phyloP scores from a whole-genome alignment of 1,139 yeast genomes.

The Nadsonia commutata region DNA sequence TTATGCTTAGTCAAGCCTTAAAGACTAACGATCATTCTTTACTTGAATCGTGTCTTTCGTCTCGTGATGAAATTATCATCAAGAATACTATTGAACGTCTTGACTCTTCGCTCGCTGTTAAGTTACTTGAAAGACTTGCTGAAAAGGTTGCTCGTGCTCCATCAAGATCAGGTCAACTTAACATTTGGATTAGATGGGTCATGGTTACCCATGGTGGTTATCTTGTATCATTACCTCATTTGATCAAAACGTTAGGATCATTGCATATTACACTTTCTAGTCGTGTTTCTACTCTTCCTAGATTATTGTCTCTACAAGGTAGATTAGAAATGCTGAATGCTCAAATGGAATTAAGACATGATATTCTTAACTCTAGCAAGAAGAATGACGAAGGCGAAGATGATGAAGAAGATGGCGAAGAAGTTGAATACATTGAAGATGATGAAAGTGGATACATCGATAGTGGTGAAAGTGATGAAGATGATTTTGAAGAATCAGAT shows the following conservation, averaged over 20 bases:
- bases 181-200: slow-evolving; percentile 89
- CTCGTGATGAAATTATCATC: slow-evolving; percentile 58
- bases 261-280: slow-evolving; percentile 64
- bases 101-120: slow-evolving; percentile 59
- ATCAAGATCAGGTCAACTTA: slow-evolving; percentile 57
- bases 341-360: slow-evolving; percentile 53
- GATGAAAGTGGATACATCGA: slow-evolving; percentile 12
- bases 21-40: slow-evolving; percentile 27
- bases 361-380: slow-evolving; percentile 21
- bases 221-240: slow-evolving; percentile 53
- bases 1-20: slow-evolving; percentile 27
- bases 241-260: slow-evolving; percentile 52
- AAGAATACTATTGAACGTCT: slow-evolving; percentile 56
- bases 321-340: slow-evolving; percentile 58
- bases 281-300: slow-evolving; percentile 63
- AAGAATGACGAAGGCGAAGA: slow-evolving; percentile 23
- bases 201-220: slow-evolving; percentile 83
- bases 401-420: slow-evolving; percentile 26
- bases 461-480: slow-evolving; percentile 20
- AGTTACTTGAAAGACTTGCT: slow-evolving; percentile 66
- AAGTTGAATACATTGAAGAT: slow-evolving; percentile 13
- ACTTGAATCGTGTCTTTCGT: slow-evolving; percentile 55
- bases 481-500: slow-evolving; percentile 16
- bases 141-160: slow-evolving; percentile 65
- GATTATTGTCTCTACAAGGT: slow-evolving; percentile 71